Base-by-base conservation (phyloP, 2,329 filamentous ascomycete species). In the Colletotrichum neosansevieriae region DNA sequence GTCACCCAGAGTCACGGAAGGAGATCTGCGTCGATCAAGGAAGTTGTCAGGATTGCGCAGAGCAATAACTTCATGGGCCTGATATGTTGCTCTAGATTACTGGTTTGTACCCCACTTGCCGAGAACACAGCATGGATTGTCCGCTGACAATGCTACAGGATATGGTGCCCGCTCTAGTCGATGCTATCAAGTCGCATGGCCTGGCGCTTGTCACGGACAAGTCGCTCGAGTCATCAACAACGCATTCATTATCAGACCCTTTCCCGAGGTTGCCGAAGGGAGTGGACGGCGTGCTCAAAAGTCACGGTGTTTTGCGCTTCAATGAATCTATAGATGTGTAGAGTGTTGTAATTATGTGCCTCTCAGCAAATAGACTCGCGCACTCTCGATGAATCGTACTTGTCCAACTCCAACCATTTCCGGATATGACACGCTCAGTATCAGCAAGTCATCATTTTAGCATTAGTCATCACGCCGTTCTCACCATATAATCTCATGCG, bases 21-120 rank as follows among this genome's bases (percentile, higher is more conserved):
- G 63, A 88, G 90, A 54, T 92, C 91, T 13, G 91, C 91, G 72
- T 97, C 94, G 6, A 93, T 98, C 73, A 99, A 98, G 81, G 95
- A 99, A 78, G 93, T 93, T 4, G 96, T 98, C 13, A 88, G 94
- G 71, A 94, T 97, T 76, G 94, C 95, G 21, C 92, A 97, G 79
- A 93, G 91, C 77, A 99, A 99, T 78, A 99, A 99, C 78, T 93
- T 99, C 72, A 99, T 99, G 96, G 96, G 96, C 3, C 79, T 99
- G 75, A 93, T 98, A 69, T 98, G 94, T 81, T 94, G 91, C 73
- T 95, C 93, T 36, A 88, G 92, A 72, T 84, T 99, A 71, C 80
- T 99, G 83, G 94, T 97, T 85, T 75, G 91, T 86, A 58, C 38
- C 49, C 40, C 19, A 11, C 34, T 34, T 36, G 12, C 4, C 21